Base-by-base conservation (phyloP, 495 filamentous ascomycete genomes). In the Hypomontagnella monticulosa region DNA sequence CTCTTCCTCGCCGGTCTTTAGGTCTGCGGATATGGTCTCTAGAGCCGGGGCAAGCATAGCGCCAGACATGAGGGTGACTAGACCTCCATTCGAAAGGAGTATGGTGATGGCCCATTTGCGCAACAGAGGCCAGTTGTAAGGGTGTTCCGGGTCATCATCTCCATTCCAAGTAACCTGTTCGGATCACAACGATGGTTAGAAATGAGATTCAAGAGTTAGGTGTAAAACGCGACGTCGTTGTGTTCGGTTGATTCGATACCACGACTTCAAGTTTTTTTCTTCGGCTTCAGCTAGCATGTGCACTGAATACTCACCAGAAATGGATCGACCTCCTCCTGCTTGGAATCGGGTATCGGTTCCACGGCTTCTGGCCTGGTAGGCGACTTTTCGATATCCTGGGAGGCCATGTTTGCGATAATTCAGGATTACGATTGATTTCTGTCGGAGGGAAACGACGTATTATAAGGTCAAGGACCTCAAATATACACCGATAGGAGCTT, bases 41-140 rank as follows among this genome's bases (percentile, higher is more conserved):
- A 92, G 65, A 1, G 87, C 88, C 0, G 89, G 89, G 0, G 89
- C 84, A 18, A 91, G 81, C 83, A 91, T 90, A 2, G 85, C 87
- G 1, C 84, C 87, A 0, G 88, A 86, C 18, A 88, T 88, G 54
- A 91, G 87, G 59, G 89, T 84, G 0, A 85, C 90, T 70, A 85
- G 84, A 15, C 76, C 79, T 0, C 83, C 85, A 11, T 84, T 81
- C 0, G 70, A 72, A 1, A 67, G 69, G 15, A 83, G 78, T 23
- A 83, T 62, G 0, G 85, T 87, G 1, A 85, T 84, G 0, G 80
- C 76, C 90, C 90, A 93, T 75, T 90, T 90, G 49, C 80, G 78
- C 12, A 61, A 70, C 4, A 63, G 73, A 0, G 79, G 57, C 87
- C 87, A 89, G 58, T 89, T 86, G 56, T 83, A 82, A 0, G 87